Base-by-base conservation (phyloP, 2,329 filamentous ascomycete species). In the Fusarium camptoceras region DNA sequence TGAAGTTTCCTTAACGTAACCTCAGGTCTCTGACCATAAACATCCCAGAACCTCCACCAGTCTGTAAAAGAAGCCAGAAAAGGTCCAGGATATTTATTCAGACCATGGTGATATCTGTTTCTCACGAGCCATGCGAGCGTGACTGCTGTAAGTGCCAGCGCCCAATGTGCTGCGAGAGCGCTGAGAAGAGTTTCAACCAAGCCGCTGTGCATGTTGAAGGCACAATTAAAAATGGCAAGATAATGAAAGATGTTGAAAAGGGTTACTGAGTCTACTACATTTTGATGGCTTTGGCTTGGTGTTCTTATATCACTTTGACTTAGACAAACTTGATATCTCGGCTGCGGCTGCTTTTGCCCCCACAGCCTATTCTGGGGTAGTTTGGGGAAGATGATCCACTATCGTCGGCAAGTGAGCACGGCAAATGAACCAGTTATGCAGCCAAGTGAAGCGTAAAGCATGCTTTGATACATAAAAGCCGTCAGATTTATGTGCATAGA, bases 1-100 rank as follows among this genome's bases (percentile, higher is more conserved):
- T 96, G 93, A 1, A 96, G 83, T 11, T 80, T 83, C 46, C 91
- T 85, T 64, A 92, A 89, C 0, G 91, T 93, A 66, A 34, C 79
- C 62, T 96, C 90, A 6, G 92, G 87, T 41, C 87, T 83, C 51
- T 88, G 85, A 11, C 85, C 83, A 59, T 85, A 89, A 2, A 92
- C 91, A 72, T 94, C 91, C 74, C 86, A 85, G 67, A 94, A 88
- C 22, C 92, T 85, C 92, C 92, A 95, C 85, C 88, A 89, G 75
- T 95, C 88, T 2, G 77, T 79, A 25, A 87, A 74, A 4, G 85
- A 89, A 22, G 92, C 93, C 43, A 93, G 75, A 59, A 89, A 83
- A 0, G 90, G 92, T 0, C 92, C 93, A 0, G 93, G 92, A 72
- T 93, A 93, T 75, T 86, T 89, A 78, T 90, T 88, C 62, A 94